These are phyloP conservation scores for Pleoardoris graminearum DNA, from an alignment of 2,329 filamentous ascomycete genomes.

Conservation along the genomic window DNA sequence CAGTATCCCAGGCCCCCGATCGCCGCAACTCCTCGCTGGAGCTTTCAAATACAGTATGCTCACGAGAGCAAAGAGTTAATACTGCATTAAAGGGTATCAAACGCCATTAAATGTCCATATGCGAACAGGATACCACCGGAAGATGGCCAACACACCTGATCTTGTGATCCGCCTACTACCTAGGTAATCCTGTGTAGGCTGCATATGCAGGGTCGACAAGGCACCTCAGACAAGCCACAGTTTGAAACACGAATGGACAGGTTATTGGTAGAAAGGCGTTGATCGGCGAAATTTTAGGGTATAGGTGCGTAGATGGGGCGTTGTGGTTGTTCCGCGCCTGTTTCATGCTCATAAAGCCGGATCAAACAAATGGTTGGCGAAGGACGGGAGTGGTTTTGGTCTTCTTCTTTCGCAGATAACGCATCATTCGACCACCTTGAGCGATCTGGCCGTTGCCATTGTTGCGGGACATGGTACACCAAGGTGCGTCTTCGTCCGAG, in stretches of 20 bases:
- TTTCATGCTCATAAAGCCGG: neutral
- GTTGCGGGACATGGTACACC: constrained; percentile 86
- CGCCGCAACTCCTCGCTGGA: neutral
- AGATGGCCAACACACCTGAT: neutral
- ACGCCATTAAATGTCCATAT: constrained; percentile 8
- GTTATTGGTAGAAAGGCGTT: neutral
- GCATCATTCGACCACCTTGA: constrained; percentile 59
- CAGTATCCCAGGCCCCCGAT: neutral
- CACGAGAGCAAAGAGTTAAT: neutral
- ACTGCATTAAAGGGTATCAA: constrained; percentile 5
- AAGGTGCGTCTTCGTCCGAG: constrained; percentile 71
- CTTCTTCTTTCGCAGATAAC: constrained; percentile 37
- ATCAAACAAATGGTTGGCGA: constrained; percentile 3
- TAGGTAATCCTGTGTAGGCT: neutral
- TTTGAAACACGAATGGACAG: neutral
- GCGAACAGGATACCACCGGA: neutral
- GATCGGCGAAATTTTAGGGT: neutral
- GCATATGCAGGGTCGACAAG: neutral
- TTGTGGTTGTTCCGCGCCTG: neutral
- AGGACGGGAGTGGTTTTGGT: constrained; percentile 16
- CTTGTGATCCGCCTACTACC: neutral
- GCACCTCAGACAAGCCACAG: neutral
- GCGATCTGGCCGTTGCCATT: constrained; percentile 57
- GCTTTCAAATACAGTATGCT: neutral
- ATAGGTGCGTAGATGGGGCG: neutral